These are phyloP conservation scores for Fusarium gaditjirri DNA, from an alignment of 2,329 filamentous ascomycete species.

Conservation along the genomic window DNA sequence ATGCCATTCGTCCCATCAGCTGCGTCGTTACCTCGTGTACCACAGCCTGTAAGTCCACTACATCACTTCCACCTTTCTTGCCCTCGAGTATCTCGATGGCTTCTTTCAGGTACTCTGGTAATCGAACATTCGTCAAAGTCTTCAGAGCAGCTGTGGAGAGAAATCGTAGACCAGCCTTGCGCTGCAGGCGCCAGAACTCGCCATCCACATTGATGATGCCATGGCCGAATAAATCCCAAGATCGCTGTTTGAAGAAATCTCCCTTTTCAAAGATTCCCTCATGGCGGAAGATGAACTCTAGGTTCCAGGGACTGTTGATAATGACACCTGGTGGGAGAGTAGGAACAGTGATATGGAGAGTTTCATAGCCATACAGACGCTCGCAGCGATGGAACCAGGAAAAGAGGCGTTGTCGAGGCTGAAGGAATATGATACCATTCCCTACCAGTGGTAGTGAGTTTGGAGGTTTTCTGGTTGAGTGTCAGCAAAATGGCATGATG, in stretches of 20 bases:
- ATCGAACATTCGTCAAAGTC: conserved; percentile 64
- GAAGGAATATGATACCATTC: conserved; percentile 71
- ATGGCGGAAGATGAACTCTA: conserved; percentile 71
- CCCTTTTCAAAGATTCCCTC: conserved; percentile 71
- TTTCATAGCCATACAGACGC: conserved; percentile 66
- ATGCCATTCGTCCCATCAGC: conserved; percentile 75
- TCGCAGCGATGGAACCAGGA: conserved; percentile 71
- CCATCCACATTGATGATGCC: conserved; percentile 76
- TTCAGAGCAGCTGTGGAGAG: conserved; percentile 67
- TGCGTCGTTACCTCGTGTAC: conserved; percentile 73
- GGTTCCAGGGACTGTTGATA: conserved; percentile 69
- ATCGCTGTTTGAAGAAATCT: conserved; percentile 67
- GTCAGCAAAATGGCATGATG: neutral
- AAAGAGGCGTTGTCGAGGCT: conserved; percentile 68
- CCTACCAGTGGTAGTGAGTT: conserved; percentile 66
- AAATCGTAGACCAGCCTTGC: conserved; percentile 70
- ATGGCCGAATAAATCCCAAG: conserved; percentile 72
- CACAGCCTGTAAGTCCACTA: conserved; percentile 67
- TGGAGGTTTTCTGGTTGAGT: conserved; percentile 55
- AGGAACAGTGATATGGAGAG: conserved; percentile 70
- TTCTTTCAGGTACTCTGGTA: conserved; percentile 64
- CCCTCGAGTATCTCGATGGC: conserved; percentile 53
- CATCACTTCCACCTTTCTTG: conserved; percentile 38
- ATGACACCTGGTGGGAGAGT: conserved; percentile 71
- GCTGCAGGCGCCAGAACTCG: conserved; percentile 70